Conservation (phyloP, 2,329 filamentous ascomycete genomes). For the Amauroascus niger region DNA sequence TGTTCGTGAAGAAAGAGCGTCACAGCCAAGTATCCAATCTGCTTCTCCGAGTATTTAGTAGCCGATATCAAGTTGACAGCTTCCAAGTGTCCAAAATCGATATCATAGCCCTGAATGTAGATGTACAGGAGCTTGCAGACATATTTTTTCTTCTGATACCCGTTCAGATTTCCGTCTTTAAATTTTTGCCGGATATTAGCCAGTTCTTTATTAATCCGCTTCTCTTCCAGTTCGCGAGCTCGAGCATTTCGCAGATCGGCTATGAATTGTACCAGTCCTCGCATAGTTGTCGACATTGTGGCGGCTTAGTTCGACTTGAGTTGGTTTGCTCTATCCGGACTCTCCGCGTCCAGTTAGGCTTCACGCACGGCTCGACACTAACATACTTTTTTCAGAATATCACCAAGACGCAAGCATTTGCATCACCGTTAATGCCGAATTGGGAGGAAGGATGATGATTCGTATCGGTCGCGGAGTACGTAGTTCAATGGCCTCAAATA, state of each 20-base stretch:
- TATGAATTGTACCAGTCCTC: constrained; percentile 92
- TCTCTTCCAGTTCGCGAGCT: constrained; percentile 92
- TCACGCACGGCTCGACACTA: background rate
- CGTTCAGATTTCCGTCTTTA: constrained; percentile 85
- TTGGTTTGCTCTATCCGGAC: constrained; percentile 3
- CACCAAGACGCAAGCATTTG: background rate
- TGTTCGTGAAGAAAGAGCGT: constrained; percentile 95
- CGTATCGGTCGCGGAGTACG: background rate
- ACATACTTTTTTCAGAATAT: constrained; percentile 11
- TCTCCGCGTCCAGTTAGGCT: constrained; percentile 8
- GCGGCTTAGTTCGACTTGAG: background rate
- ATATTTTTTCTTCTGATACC: constrained; percentile 99
- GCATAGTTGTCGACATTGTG: constrained; percentile 40
- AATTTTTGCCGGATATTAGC: constrained; percentile 99
- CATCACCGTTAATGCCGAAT: constrained; percentile 1
- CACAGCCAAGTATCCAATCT: constrained; percentile 96
- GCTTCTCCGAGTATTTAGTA: constrained; percentile 96
- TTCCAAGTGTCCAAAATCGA: constrained; percentile 97
- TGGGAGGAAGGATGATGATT: background rate
- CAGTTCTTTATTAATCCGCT: constrained; percentile 98
- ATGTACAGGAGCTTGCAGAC: constrained; percentile 99
- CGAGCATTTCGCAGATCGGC: constrained; percentile 90
- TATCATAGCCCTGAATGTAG: constrained; percentile 97
- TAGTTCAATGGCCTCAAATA: background rate
- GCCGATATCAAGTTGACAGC: constrained; percentile 96